These are phyloP conservation scores for Sclerotinia subarctica DNA, from an alignment of 2,329 filamentous ascomycete genomes.

Conservation along the genomic window DNA sequence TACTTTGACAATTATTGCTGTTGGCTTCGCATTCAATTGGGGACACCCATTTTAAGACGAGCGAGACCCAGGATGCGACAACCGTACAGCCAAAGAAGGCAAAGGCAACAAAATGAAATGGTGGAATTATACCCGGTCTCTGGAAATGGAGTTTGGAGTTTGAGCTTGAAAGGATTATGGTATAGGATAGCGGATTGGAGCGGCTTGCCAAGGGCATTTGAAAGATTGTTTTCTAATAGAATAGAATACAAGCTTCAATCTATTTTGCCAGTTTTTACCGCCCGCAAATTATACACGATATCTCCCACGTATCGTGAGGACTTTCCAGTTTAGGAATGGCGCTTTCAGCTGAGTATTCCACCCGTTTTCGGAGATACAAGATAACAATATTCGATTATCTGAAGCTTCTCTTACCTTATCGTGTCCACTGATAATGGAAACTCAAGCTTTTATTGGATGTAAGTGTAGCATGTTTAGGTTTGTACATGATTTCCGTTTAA, in stretches of 20 bases:
- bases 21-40: slow-evolving; percentile 36
- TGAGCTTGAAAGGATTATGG: background rate
- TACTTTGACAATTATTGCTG: slow-evolving; percentile 30
- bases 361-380: background rate
- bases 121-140: slow-evolving; percentile 17
- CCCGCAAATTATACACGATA: background rate
- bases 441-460: background rate
- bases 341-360: background rate
- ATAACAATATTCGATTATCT: background rate
- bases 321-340: slow-evolving; percentile 11
- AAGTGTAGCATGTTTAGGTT: background rate
- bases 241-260: slow-evolving; percentile 9
- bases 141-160: slow-evolving; percentile 14
- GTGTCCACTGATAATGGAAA: background rate
- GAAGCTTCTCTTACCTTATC: slow-evolving; percentile 8
- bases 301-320: background rate
- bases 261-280: background rate
- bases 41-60: slow-evolving; percentile 24
- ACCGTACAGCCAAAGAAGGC: background rate
- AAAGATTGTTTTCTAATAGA: slow-evolving; percentile 4
- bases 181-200: background rate
- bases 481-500: background rate
- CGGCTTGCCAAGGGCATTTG: no score
- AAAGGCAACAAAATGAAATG: background rate
- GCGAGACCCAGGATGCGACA: background rate